phyloP scores from a whole-genome alignment of 371 early-diverging fungal genomes.

The Syncephalastrum racemosum region DNA sequence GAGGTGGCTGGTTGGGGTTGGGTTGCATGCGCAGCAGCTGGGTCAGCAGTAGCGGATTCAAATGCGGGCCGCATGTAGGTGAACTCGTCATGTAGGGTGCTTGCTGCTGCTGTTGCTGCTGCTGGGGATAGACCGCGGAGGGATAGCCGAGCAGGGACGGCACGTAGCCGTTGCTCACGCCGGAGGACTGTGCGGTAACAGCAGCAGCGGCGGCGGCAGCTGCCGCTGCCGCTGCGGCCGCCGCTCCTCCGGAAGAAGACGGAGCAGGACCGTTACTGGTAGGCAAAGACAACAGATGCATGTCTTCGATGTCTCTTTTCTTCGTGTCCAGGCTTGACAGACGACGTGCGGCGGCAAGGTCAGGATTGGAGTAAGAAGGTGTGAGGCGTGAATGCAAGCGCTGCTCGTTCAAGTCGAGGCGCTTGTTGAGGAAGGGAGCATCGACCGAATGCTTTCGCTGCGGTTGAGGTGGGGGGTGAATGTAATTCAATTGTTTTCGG shows the following conservation, averaged over 20 bases:
- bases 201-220: background rate
- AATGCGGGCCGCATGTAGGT: constrained; percentile 3
- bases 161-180: background rate
- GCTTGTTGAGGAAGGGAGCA: constrained; percentile 22
- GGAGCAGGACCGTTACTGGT: background rate
- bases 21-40: constrained; percentile 27
- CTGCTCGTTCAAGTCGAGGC: constrained; percentile 22
- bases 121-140: constrained; percentile 1
- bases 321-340: constrained; percentile 22
- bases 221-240: background rate
- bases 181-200: constrained; percentile 6
- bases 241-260: background rate
- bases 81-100: background rate
- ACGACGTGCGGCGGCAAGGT: constrained; percentile 33
- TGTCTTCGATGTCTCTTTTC: constrained; percentile 7
- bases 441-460: constrained; percentile 32
- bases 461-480: constrained; percentile 9
- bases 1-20: constrained; percentile 11
- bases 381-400: constrained; percentile 19
- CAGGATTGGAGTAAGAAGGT: constrained; percentile 45
- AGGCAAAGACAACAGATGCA: too few species aligned
- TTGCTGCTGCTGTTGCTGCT: constrained; percentile 15
- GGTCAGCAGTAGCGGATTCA: constrained; percentile 25
- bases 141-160: constrained; percentile 14
- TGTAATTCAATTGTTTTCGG: constrained; percentile 10